Conservation (phyloP, 108 stramenopile species). For the Schizochytrium sp. region DNA sequence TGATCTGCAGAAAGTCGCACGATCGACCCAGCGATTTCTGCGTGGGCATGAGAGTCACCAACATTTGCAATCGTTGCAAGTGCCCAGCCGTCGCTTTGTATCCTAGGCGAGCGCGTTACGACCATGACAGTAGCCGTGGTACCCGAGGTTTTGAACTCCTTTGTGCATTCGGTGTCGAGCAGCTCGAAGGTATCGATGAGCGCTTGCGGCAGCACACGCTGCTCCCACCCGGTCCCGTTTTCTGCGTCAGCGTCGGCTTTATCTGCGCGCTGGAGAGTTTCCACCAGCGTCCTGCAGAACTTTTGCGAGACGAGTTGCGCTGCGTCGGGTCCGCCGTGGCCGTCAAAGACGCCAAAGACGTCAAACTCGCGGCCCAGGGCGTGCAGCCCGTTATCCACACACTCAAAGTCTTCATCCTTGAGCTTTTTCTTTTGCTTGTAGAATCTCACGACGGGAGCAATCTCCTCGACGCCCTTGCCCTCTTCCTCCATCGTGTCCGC, state of each 20-base stretch:
- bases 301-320: not conserved
- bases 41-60: not conserved
- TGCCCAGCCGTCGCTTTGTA: not conserved
- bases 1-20: not conserved
- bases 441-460: not conserved
- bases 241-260: not conserved
- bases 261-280: not conserved
- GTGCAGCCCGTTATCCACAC: not conserved
- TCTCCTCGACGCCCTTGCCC: too few relatives aligned
- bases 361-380: not conserved
- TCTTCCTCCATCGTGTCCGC: too few relatives aligned
- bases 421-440: not conserved
- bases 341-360: conserved; percentile 2
- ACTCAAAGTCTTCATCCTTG: not conserved
- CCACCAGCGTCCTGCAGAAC: not conserved
- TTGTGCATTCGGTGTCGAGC: not conserved
- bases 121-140: not conserved
- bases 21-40: not conserved
- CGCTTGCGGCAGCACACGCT: not conserved
- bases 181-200: not conserved
- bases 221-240: not conserved
- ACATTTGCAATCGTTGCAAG: not conserved
- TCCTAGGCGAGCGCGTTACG: not conserved
- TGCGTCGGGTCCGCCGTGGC: conserved; percentile 1
- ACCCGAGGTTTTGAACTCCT: not conserved